Percentiles rank a stretch among this genome's conserved stretches.
Conservation (phyloP, 495 filamentous ascomycete species). For the Mycothermus thermophilus region DNA sequence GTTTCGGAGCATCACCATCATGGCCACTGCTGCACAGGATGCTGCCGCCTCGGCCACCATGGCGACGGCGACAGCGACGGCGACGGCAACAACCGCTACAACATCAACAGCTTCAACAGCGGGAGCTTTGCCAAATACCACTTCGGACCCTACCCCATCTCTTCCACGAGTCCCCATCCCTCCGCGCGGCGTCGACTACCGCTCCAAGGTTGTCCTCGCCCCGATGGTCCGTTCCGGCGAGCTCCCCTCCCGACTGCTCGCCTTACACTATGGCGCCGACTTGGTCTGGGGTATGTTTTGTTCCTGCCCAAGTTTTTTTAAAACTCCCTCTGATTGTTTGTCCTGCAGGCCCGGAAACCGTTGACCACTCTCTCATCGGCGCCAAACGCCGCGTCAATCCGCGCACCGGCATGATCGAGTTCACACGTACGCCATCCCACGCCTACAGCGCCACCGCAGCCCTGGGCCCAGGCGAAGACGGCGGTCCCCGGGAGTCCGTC, state of each 20-base stretch:
- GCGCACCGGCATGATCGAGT: slow-evolving; percentile 65
- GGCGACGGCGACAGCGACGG: background rate
- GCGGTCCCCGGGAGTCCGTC: slow-evolving; percentile 44
- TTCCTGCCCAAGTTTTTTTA: slow-evolving; percentile 2
- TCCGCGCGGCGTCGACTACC: slow-evolving; percentile 78
- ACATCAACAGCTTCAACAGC: slow-evolving; percentile 28
- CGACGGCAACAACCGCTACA: slow-evolving; percentile 7
- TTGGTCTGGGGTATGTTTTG: slow-evolving; percentile 68
- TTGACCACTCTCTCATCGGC: slow-evolving; percentile 82
- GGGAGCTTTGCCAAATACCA: background rate
- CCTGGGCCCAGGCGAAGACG: too few species aligned
- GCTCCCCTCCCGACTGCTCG: slow-evolving; percentile 71
- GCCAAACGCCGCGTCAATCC: slow-evolving; percentile 62
- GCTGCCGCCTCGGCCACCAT: slow-evolving; percentile 1
- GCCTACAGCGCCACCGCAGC: slow-evolving; percentile 31
- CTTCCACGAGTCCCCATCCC: slow-evolving; percentile 63
- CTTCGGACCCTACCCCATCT: slow-evolving; percentile 30
- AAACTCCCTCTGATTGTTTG: slow-evolving; percentile 2
- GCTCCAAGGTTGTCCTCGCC: slow-evolving; percentile 83
- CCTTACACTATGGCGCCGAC: slow-evolving; percentile 89
- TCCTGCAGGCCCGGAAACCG: slow-evolving; percentile 69
- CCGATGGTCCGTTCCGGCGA: slow-evolving; percentile 97
- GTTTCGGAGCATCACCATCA: slow-evolving; percentile 1
- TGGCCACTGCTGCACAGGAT: slow-evolving; percentile 1
- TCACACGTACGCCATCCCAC: slow-evolving; percentile 59